Evolutionary conservation across 148 eudicot genomes (phyloP), one percentile per base, ranked within the genome.

Genomic region (Oxyria digyna): DNA sequence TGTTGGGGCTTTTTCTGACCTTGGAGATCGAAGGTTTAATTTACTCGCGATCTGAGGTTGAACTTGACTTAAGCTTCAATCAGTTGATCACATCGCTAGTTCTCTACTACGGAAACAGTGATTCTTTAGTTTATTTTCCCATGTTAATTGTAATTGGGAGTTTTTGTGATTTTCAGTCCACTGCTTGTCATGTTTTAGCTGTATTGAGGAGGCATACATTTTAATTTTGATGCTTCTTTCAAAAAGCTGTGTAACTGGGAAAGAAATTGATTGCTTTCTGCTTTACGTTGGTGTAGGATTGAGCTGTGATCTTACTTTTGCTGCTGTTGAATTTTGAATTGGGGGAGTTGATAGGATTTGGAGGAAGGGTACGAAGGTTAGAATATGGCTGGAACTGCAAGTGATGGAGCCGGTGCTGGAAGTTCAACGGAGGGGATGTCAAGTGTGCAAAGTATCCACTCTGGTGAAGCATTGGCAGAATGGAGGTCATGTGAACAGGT

Each of bases 401-500:
- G 77, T 54, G 98, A 83, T 52, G 89, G 85, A 66, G 74, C 87
- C 66, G 79, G 83, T 57, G 83, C 71, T 31, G 91, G 91, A 50
- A 82, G 86, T 69, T 78, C 85, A 41, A 67, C 72, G 63, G 89
- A 85, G 40, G 89, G 80, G 29, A 62, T 75, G 65, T 89, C 84
- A 15, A 79, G 78, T 70, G 87, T 79, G 68, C 88, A 86, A 74
- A 83, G 73, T 20, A 76, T 81, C 67, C 85, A 87, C 67, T 81
- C 94, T 27, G 78, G 89, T 62, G 96, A 94, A 74, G 92, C 88
- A 52, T 71, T 88, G 77, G 83, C 84, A 0, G 97, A 94, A 50
- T 94, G 98, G 92, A 80, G 98, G 77, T 94, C 96, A 55, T 83
- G 83, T 5, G 97, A 86, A 68, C 98, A 83, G 81, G 80, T 90